Percentiles rank a stretch among this genome's conserved stretches.
phyloP scores from a whole-genome alignment of 192 early-diverging fungal species.

The Kappamyces sp. region DNA sequence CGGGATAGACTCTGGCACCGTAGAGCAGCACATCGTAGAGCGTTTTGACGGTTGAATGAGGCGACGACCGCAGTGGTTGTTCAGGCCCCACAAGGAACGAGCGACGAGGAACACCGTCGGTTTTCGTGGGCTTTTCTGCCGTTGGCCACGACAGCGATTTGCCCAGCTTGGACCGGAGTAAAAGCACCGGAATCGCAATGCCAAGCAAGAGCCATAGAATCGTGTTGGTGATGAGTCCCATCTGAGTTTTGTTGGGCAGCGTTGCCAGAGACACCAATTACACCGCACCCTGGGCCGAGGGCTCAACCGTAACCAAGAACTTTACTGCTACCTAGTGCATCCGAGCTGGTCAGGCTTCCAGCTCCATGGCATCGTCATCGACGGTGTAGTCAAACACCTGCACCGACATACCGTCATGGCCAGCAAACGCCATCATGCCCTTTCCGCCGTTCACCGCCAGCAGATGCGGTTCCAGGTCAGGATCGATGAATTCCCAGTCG shows the following conservation, averaged over 20 bases:
- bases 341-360: too few species aligned
- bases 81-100: slow-evolving; percentile 1
- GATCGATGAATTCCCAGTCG: too few species aligned
- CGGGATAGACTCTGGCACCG: slow-evolving; percentile 44
- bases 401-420: too few species aligned
- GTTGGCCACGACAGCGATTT: slow-evolving; percentile 21
- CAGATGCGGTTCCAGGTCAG: too few species aligned
- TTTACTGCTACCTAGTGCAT: too few species aligned
- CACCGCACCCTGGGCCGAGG: too few species aligned
- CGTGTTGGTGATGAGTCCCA: slow-evolving; percentile 5
- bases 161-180: slow-evolving; percentile 24
- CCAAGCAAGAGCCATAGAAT: slow-evolving; percentile 28
- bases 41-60: slow-evolving; percentile 47
- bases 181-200: slow-evolving; percentile 25
- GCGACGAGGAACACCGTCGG: slow-evolving; percentile 21
- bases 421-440: too few species aligned
- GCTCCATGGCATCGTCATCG: too few species aligned
- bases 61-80: slow-evolving; percentile 6
- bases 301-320: too few species aligned
- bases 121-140: slow-evolving; percentile 15
- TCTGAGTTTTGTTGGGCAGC: background rate
- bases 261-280: too few species aligned
- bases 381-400: too few species aligned
- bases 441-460: too few species aligned
- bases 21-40: slow-evolving; percentile 68